Evolutionary conservation across 768 basidiomycete species (phyloP), one percentile per base, ranked within the genome.

Genomic region (Leucosporidium yakuticum): DNA sequence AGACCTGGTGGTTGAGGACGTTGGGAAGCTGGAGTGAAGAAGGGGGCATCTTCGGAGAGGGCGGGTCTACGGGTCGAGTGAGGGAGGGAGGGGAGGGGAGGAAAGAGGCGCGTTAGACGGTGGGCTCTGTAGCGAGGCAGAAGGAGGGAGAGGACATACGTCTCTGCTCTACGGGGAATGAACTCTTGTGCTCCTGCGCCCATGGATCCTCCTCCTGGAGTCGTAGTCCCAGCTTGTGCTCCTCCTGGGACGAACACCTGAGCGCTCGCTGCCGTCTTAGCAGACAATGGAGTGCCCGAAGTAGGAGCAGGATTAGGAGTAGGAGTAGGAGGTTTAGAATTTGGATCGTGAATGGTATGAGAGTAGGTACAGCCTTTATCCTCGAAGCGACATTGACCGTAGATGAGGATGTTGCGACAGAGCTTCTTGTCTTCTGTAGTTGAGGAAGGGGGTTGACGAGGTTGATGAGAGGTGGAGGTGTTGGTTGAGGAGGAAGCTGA

Each of bases 361-460:
- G 85, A 85, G 77, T 88, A 93, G 60, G 84, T 81, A 79, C 91
- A 94, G 67, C 89, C 89, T 80, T 89, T 89, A 75, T 89, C 88
- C 79, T 92, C 85, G 73, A 83, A 91, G 80, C 88, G 88, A 81
- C 91, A 94, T 65, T 83, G 86, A 51, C 91, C 92, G 64, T 63
- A 70, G 47, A 71, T 69, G 20, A 62, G 47, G 55, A 70, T 51
- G 62, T 71, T 67, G 62, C 69, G 60, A 62, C 69, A 72, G 23
- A 70, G 66, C 58, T 70, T 54, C 47, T 68, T 32, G 9, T 31
- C 34, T 55, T 32, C 31, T 39, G 65, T 25, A 12, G 29, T 31
- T 21, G 56, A 34, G 21, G 25, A 34, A 17, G 34, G 31, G 56
- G 23, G 29, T 23, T 23, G 50, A 51, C 50, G 21, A 51, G 21